Evolutionary conservation across 2,329 filamentous ascomycete species (phyloP), one percentile per base, ranked within the genome.

Genomic region (Aureobasidium lini): DNA sequence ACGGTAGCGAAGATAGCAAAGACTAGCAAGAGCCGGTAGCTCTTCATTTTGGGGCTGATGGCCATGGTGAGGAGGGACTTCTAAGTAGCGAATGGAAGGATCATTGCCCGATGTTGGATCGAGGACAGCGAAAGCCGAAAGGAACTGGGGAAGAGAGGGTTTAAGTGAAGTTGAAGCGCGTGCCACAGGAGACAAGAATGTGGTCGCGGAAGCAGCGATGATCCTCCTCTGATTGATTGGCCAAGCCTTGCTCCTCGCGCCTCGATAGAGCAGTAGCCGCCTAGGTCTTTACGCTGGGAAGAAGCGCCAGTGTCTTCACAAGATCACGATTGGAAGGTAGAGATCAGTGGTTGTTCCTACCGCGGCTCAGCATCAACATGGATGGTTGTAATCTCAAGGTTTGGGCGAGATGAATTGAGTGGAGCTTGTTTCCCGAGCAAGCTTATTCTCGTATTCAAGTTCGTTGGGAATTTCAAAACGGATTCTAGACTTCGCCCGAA

Each of bases 21-120:
- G 9, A 54, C 15, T 16, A 63, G 40, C n/a, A 62, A 44, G 32
- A 62, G 59, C 28, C 62, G 62, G 13, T 52, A 53, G 49, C 28
- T 53, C 50, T 56, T 60, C 28, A 37, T 46, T 49, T 32, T 42
- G 7, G 42, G 28, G 18, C 43, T 56, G 50, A 48, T 49, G 43
- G 59, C 49, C 59, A 60, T 60, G 15, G 6, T 39, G 52, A 18
- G 13, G 9, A 44, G 11, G n/a, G 28, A 15, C 16, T 23, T 3
- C 7, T n/a, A 43, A 23, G 5, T n/a, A 16, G 32, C 5, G 50
- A 29, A n/a, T 54, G 2, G 11, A 13, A 13, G 5, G 8, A 43
- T 8, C 52, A 46, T 46, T 34, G 31, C 52, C 40, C 32, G 28
- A 48, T 40, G 32, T 47, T 48, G 43, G 43, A 40, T 40, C 34